These are phyloP conservation scores for Batkoa obscura DNA, from an alignment of 371 early-diverging fungal species.

Conservation along the genomic window DNA sequence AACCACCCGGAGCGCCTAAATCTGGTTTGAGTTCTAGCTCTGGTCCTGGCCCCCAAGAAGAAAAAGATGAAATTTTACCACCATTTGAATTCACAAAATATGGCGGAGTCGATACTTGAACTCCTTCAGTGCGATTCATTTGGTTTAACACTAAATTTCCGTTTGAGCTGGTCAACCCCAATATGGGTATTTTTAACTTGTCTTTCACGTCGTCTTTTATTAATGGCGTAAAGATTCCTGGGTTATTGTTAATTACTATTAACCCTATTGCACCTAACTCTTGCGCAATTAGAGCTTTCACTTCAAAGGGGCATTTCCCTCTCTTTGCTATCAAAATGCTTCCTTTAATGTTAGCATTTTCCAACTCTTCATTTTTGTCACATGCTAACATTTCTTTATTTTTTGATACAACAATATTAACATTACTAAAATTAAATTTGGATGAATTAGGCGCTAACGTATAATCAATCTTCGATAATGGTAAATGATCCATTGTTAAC, in stretches of 20 bases:
- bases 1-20: slow-evolving; percentile 45
- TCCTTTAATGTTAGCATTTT: no score
- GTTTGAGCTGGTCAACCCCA: slow-evolving; percentile 7
- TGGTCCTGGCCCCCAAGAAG: slow-evolving; percentile 48
- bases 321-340: slow-evolving; percentile 32
- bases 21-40: slow-evolving; percentile 53
- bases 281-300: slow-evolving; percentile 26
- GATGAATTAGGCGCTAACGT: background rate
- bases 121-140: background rate
- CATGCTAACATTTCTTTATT: slow-evolving; percentile 24
- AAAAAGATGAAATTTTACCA: slow-evolving; percentile 26
- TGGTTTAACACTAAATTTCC: background rate
- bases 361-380: no score
- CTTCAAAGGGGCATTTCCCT: slow-evolving; percentile 29
- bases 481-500: slow-evolving; percentile 7
- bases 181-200: slow-evolving; percentile 12
- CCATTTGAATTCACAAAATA: slow-evolving; percentile 15
- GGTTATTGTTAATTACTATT: slow-evolving; percentile 22
- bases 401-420: background rate
- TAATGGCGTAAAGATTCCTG: slow-evolving; percentile 16
- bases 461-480: slow-evolving; percentile 7
- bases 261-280: slow-evolving; percentile 40
- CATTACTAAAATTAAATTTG: background rate
- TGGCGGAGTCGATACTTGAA: background rate
- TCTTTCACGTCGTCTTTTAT: slow-evolving; percentile 6